Evolutionary conservation across 1,284 basidiomycete species (phyloP).

Genomic region (Somion occarium): DNA sequence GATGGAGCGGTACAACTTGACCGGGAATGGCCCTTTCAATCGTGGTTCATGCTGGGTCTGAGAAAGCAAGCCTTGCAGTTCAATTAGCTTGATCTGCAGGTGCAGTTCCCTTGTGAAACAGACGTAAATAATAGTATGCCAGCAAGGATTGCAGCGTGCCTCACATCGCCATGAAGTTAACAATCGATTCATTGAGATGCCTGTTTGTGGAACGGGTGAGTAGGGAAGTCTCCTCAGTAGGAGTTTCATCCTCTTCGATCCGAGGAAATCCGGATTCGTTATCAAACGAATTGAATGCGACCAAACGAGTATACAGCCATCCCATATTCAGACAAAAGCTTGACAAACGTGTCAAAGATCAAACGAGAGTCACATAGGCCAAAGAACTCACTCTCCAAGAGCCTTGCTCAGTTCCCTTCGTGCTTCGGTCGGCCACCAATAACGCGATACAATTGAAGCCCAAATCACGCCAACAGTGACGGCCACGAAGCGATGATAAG

Average conservation of each 20-base stretch:
- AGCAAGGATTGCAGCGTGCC: conserved; percentile 19
- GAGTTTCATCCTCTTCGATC: conserved; percentile 23
- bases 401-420: conserved; percentile 81
- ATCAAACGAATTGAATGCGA: conserved; percentile 67
- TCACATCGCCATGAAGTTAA: conserved; percentile 89
- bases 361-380: background rate
- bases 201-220: conserved; percentile 34
- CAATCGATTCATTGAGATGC: conserved; percentile 58
- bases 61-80: conserved; percentile 75
- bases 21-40: conserved; percentile 89
- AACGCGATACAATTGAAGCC: conserved; percentile 83
- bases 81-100: conserved; percentile 85
- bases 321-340: conserved; percentile 82
- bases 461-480: conserved; percentile 89
- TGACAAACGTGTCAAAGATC: conserved; percentile 3
- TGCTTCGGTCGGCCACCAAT: conserved; percentile 96
- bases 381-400: conserved; percentile 72
- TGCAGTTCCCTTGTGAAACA: conserved; percentile 96
- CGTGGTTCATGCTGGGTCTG: conserved; percentile 93
- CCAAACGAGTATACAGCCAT: conserved; percentile 80
- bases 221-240: conserved; percentile 33
- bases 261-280: conserved; percentile 15
- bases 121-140: conserved; percentile 7
- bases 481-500: conserved; percentile 70
- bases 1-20: conserved; percentile 78